Evolutionary conservation across 495 filamentous ascomycete genomes (phyloP).

Genomic region (Margaritispora aquatica): DNA sequence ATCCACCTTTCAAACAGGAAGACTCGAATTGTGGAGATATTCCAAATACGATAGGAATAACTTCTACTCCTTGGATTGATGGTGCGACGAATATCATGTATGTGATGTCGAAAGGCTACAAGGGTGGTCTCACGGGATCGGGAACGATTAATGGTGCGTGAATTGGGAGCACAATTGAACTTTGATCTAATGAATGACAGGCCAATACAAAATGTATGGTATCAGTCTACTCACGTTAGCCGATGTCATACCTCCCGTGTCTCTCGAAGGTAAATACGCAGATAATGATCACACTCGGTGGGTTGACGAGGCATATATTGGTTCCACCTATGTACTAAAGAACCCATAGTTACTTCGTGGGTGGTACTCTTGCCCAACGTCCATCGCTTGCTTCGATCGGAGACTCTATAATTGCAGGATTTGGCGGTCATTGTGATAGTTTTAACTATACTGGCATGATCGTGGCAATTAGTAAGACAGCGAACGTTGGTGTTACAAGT

Average conservation of each 20-base stretch:
- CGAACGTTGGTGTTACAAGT: conserved; percentile 21
- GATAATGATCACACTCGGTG: conserved; percentile 19
- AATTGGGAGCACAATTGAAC: too few species aligned
- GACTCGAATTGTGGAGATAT: conserved; percentile 32
- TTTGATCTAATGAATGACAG: background rate
- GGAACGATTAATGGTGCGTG: conserved; percentile 1
- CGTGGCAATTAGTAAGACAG: conserved; percentile 26
- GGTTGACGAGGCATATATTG: background rate
- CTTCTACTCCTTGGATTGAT: conserved; percentile 23
- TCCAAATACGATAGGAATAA: conserved; percentile 25
- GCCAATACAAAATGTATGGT: conserved; percentile 24
- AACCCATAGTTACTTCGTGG: conserved; percentile 19
- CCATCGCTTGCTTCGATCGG: conserved; percentile 28
- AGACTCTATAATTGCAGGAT: conserved; percentile 31
- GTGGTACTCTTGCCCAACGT: conserved; percentile 26
- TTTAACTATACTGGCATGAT: conserved; percentile 40
- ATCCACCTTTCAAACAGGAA: conserved; percentile 26
- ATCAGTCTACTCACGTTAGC: conserved; percentile 15
- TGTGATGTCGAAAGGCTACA: conserved; percentile 23
- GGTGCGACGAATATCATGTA: conserved; percentile 20
- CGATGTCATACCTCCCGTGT: conserved; percentile 18
- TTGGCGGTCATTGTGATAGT: conserved; percentile 38
- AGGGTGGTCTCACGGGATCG: background rate
- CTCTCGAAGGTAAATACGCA: conserved; percentile 13
- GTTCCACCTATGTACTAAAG: too few species aligned